A percentile compares a stretch with the other conserved stretches of the same genome.
These are phyloP conservation scores for Capsella rubella DNA, from an alignment of 441 rosid genomes.

Conservation along the genomic window DNA sequence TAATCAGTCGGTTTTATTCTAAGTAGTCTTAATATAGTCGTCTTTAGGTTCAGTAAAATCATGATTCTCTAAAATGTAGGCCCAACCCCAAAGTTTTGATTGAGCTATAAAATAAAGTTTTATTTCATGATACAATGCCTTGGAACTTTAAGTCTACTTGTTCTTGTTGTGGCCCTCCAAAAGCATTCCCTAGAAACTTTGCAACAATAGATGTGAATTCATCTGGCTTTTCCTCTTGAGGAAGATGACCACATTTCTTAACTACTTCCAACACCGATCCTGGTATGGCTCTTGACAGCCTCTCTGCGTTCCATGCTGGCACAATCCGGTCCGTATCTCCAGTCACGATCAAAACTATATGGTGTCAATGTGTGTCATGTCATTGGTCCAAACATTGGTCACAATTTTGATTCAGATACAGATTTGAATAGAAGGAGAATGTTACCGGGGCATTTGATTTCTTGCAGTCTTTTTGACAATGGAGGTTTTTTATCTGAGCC, in stretches of 20 bases:
- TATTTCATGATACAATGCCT: conserved; percentile 36
- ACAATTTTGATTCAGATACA: background rate
- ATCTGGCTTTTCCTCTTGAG: conserved; percentile 88
- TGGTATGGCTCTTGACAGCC: conserved; percentile 75
- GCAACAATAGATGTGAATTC: conserved; percentile 73
- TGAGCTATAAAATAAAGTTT: background rate
- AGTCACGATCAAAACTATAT: conserved; percentile 71
- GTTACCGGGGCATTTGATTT: conserved; percentile 51
- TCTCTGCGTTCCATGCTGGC: conserved; percentile 90
- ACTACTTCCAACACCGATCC: conserved; percentile 72
- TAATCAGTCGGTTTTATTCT: too few species aligned
- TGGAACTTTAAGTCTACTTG: conserved; percentile 33
- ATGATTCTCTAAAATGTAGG: background rate
- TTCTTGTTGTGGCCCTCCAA: conserved; percentile 48
- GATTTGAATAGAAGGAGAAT: background rate
- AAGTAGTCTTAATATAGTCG: background rate
- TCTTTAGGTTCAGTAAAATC: conserved; percentile 6
- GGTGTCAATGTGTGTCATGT: background rate
- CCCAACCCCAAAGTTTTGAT: background rate
- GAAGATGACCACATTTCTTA: conserved; percentile 86
- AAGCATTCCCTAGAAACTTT: conserved; percentile 67
- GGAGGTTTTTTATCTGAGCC: conserved; percentile 42
- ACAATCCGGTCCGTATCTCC: conserved; percentile 85
- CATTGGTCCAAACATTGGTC: background rate
- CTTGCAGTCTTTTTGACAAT: conserved; percentile 40